Conservation (phyloP, 1,139 yeast species). For the Kluyveromyces sp. region DNA sequence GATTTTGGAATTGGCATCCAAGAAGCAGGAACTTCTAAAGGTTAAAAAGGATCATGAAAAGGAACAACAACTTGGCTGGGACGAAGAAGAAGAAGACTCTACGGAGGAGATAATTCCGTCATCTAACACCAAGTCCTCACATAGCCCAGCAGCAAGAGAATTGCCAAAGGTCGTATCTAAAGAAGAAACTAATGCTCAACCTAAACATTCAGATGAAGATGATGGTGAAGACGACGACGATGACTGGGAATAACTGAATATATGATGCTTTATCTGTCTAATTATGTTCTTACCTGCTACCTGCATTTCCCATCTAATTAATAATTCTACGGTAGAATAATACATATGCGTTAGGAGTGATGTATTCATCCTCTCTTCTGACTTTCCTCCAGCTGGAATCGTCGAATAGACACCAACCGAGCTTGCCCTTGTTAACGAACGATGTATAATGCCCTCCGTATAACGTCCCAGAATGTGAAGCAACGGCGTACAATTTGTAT, state of each 20-base stretch:
- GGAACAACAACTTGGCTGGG: conserved; percentile 25
- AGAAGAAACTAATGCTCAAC: neutral
- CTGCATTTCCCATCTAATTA: conserved; percentile 4
- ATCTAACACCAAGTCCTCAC: neutral
- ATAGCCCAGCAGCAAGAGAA: neutral
- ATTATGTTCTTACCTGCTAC: neutral
- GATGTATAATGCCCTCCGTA: conserved; percentile 92
- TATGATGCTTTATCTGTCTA: neutral
- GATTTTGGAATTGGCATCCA: conserved; percentile 56
- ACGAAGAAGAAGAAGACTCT: conserved; percentile 16
- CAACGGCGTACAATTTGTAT: conserved; percentile 76
- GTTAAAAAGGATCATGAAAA: conserved; percentile 15
- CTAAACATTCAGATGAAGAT: conserved; percentile 8
- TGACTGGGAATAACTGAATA: conserved; percentile 45
- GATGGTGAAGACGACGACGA: conserved; percentile 41
- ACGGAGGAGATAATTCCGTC: conserved; percentile 1
- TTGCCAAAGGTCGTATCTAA: neutral
- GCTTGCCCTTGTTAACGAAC: conserved; percentile 58
- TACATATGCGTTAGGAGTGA: conserved; percentile 60
- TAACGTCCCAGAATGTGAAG: conserved; percentile 78
- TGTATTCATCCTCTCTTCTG: conserved; percentile 25
- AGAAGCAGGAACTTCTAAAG: conserved; percentile 53
- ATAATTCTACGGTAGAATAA: conserved; percentile 46
- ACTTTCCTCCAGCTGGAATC: conserved; percentile 28
- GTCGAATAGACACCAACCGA: conserved; percentile 34